Conservation (phyloP, 441 rosid species). For the Mallotus repandus region DNA sequence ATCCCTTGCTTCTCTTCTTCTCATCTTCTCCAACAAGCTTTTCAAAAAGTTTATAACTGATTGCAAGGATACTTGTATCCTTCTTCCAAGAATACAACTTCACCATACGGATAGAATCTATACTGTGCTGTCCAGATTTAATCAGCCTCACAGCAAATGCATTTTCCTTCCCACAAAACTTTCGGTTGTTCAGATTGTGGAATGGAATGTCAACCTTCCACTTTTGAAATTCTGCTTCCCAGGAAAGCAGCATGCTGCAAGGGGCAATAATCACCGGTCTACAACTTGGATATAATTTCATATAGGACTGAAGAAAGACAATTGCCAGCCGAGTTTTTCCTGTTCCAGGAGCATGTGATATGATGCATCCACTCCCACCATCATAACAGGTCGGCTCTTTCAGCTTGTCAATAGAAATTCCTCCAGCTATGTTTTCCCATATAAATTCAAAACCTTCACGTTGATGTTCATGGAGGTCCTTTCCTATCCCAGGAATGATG, state of each 20-base stretch:
- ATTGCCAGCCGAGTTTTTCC: slow-evolving; percentile 79
- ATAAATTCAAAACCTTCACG: slow-evolving; percentile 73
- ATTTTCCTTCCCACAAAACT: slow-evolving; percentile 49
- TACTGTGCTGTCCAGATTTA: slow-evolving; percentile 4
- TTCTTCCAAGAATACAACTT: slow-evolving; percentile 59
- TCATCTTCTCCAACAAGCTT: slow-evolving; percentile 35
- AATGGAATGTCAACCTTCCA: slow-evolving; percentile 58
- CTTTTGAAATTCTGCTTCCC: slow-evolving; percentile 70
- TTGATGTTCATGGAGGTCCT: slow-evolving; percentile 60
- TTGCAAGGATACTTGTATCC: slow-evolving; percentile 49
- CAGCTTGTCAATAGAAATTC: slow-evolving; percentile 44
- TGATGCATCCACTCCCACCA: slow-evolving; percentile 60
- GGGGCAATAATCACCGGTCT: slow-evolving; percentile 74
- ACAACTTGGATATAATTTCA: slow-evolving; percentile 50
- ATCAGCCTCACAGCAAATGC: slow-evolving; percentile 20
- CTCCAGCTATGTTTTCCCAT: slow-evolving; percentile 72
- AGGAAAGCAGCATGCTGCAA: slow-evolving; percentile 48
- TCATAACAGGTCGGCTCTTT: slow-evolving; percentile 26
- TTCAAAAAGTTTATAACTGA: slow-evolving; percentile 60
- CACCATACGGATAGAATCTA: slow-evolving; percentile 33
- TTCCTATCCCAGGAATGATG: slow-evolving; percentile 51
- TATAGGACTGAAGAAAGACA: slow-evolving; percentile 54
- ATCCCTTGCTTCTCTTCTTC: background rate
- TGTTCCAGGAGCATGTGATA: slow-evolving; percentile 87
- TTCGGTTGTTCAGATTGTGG: slow-evolving; percentile 45